Conservation (phyloP, 345 rosid genomes). For the Firmiana major region DNA sequence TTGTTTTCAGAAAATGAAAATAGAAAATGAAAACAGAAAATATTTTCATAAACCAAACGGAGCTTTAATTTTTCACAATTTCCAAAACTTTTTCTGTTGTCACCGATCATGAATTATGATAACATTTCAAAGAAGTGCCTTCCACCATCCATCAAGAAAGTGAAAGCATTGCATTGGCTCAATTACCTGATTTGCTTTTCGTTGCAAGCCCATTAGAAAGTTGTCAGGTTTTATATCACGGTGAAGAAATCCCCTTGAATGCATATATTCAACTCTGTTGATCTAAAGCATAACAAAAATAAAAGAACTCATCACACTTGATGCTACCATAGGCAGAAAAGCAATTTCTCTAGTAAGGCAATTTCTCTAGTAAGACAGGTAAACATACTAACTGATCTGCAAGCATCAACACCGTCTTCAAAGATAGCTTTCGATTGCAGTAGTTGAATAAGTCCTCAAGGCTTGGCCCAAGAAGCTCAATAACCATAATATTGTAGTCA, state of each 20-base stretch:
- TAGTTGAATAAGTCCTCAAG: conserved; percentile 63
- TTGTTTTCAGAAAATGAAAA: too few species aligned
- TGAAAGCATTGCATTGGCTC: background rate
- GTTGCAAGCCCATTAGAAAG: conserved; percentile 93
- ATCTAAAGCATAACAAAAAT: conserved; percentile 36
- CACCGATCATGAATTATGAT: background rate
- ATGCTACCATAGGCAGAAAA: background rate
- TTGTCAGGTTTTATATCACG: conserved; percentile 99
- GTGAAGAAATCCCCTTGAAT: conserved; percentile 87
- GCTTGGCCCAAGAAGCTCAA: conserved; percentile 68
- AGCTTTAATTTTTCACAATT: background rate
- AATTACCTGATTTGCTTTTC: conserved; percentile 86
- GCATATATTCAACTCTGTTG: conserved; percentile 93
- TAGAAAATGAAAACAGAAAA: too few species aligned
- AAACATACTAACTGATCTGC: conserved; percentile 61
- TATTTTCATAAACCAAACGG: too few species aligned
- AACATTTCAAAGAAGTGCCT: background rate
- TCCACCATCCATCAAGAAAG: background rate
- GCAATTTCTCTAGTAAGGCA: background rate
- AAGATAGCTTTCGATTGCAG: conserved; percentile 52
- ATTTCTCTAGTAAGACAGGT: background rate
- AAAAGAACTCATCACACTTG: background rate
- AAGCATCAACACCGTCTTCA: conserved; percentile 66
- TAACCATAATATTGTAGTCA: conserved; percentile 56
- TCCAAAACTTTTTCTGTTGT: background rate